A percentile compares a stretch with the other conserved stretches of the same genome.
These are phyloP conservation scores for Monosporozyma solicola DNA, from an alignment of 805 yeast genomes.

Conservation along the genomic window DNA sequence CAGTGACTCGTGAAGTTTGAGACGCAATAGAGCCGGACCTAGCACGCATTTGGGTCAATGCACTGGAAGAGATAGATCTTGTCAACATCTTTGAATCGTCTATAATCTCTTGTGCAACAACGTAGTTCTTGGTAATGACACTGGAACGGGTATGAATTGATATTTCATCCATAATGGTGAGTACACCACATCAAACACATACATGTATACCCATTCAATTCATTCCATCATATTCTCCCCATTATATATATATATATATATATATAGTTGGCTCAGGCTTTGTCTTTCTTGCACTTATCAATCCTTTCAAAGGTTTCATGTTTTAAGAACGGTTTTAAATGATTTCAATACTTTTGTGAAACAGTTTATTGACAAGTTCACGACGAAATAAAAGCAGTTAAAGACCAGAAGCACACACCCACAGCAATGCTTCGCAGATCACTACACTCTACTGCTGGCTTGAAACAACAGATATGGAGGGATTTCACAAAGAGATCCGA, in stretches of 20 bases:
- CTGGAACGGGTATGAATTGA: conserved; percentile 16
- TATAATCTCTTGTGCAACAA: neutral
- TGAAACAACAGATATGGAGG: conserved; percentile 23
- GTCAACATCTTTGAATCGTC: neutral
- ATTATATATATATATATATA: neutral
- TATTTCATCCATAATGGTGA: conserved; percentile 10
- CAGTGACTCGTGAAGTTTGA: neutral
- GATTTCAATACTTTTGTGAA: neutral
- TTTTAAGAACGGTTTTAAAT: neutral
- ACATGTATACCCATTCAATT: neutral
- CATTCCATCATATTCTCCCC: neutral
- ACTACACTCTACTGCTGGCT: neutral
- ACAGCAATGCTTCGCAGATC: neutral
- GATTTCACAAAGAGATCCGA: conserved; percentile 17
- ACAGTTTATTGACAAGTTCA: neutral
- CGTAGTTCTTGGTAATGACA: neutral
- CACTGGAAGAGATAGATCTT: conserved; percentile 6
- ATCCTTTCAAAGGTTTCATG: neutral
- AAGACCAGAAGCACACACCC: neutral
- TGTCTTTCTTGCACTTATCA: neutral
- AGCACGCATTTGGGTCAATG: conserved; percentile 2
- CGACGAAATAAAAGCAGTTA: neutral
- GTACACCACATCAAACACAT: neutral
- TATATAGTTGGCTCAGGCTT: neutral
- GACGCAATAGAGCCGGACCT: neutral